Percentiles rank a stretch among this genome's conserved stretches.
These are phyloP conservation scores for Colletotrichum falcatum DNA, from an alignment of 2,329 filamentous ascomycete species.

Conservation along the genomic window DNA sequence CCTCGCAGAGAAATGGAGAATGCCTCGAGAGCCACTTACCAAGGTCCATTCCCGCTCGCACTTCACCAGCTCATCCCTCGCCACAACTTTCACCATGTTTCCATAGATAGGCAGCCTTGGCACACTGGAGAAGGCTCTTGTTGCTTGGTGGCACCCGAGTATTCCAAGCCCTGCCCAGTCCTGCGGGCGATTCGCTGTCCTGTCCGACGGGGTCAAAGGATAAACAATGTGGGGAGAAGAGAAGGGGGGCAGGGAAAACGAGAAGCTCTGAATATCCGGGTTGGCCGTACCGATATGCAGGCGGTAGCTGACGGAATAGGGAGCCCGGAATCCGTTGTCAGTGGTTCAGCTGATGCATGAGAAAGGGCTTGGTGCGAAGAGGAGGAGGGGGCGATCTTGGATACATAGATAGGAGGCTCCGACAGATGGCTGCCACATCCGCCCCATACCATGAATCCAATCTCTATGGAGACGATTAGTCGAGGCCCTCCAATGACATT, in stretches of 20 bases:
- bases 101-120: constrained; percentile 2
- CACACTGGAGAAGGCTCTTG: constrained; percentile 12
- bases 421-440: not conserved
- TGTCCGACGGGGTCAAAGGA: not conserved
- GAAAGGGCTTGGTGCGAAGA: not conserved
- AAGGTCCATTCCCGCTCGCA: constrained; percentile 6
- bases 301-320: not conserved
- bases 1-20: not conserved
- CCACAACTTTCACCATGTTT: constrained; percentile 9
- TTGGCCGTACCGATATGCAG: constrained; percentile 25
- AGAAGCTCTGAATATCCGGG: not conserved
- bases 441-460: not conserved
- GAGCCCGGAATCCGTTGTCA: not conserved
- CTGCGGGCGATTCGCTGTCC: not conserved
- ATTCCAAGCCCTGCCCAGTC: not conserved
- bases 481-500: constrained; percentile 13
- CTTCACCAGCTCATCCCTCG: not conserved
- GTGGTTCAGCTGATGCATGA: too few species aligned
- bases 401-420: not conserved
- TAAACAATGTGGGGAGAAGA: not conserved
- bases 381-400: not conserved
- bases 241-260: not conserved
- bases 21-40: not conserved
- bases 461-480: not conserved
- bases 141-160: not conserved